Conservation (phyloP, 352 stramenopile species). For the Phytophthora pinifolia region DNA sequence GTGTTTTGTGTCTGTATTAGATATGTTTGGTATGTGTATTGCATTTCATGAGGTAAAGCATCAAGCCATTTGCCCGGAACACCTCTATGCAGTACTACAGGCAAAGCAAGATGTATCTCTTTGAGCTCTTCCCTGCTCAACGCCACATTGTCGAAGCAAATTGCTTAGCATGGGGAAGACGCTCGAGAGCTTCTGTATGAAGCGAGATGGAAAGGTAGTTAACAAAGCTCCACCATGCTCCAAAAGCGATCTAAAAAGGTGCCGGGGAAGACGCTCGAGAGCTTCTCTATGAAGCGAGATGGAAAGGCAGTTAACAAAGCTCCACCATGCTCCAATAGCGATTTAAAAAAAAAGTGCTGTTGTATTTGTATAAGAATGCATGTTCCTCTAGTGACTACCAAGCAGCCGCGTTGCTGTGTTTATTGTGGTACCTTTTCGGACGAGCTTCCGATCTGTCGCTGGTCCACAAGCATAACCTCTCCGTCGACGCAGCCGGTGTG, state of each 20-base stretch:
- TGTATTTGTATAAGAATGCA: background rate
- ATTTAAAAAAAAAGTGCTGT: background rate
- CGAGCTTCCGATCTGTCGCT: conserved; percentile 28
- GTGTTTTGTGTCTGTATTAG: conserved; percentile 17
- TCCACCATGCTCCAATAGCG: conserved; percentile 1
- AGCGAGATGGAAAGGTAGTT: background rate
- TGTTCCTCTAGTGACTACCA: conserved; percentile 8
- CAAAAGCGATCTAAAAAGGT: conserved; percentile 1
- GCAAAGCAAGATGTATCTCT: conserved; percentile 5
- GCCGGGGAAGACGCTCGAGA: conserved; percentile 2
- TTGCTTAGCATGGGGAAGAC: conserved; percentile 4
- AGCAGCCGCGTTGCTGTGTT: conserved; percentile 15
- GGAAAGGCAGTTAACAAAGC: background rate
- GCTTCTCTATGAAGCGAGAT: background rate
- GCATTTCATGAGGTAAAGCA: conserved; percentile 21
- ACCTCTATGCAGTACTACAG: conserved; percentile 11
- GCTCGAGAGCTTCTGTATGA: background rate
- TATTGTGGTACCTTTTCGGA: conserved; percentile 29
- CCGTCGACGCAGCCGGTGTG: conserved; percentile 10
- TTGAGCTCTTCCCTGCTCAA: background rate
- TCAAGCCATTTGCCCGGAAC: conserved; percentile 19
- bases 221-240: conserved; percentile 3
- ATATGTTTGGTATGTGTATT: conserved; percentile 25
- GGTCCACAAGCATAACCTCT: background rate
- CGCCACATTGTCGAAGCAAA: background rate